Evolutionary conservation across 2,329 filamentous ascomycete species (phyloP), one percentile per base, ranked within the genome.

Genomic region (Penicillium fuscoglaucum): DNA sequence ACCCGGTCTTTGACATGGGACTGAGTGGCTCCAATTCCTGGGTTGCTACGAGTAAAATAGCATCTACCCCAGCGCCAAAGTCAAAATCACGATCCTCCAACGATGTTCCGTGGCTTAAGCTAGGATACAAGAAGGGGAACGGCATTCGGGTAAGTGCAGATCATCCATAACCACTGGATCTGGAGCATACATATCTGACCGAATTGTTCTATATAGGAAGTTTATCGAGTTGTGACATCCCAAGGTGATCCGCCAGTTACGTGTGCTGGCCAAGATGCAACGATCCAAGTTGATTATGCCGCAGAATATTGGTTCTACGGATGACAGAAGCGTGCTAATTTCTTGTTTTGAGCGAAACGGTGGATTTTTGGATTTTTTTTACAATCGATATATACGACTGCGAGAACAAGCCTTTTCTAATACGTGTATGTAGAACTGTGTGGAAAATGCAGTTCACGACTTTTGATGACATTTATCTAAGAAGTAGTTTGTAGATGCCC

Each of bases 271-370:
- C 69, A 73, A 55, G 49, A 66, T 8, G 59, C 65, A 5, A 71
- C 65, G 0, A 65, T 78, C 33, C 58, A 71, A 51, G 68, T 76
- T 24, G 67, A 74, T 21, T 79, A 79, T 67, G 68, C 73, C 6
- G 76, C 77, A 6, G 72, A 78, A 62, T 79, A 79, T 58, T 79
- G 74, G 75, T 76, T 79, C 26, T 79, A 75, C 59, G 74, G 69
- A 19, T 73, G 57, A 72, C n/a, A 9, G 13, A 13, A 15, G 10
- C 17, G 6, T 43, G 13, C 17, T 37, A 2, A 4, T 6, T 50
- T 19, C 21, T 5, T 43, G 6, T 29, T 35, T 26, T 8, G 17
- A 17, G 19, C 12, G 35, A 24, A n/a, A 41, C 3, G 41, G 31
- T n/a, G 33, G 19, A 37, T 13, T 1, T n/a, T 52, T 46, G 43